Conservation (phyloP, 108 stramenopile genomes). For the Cyclotella distinguenda region DNA sequence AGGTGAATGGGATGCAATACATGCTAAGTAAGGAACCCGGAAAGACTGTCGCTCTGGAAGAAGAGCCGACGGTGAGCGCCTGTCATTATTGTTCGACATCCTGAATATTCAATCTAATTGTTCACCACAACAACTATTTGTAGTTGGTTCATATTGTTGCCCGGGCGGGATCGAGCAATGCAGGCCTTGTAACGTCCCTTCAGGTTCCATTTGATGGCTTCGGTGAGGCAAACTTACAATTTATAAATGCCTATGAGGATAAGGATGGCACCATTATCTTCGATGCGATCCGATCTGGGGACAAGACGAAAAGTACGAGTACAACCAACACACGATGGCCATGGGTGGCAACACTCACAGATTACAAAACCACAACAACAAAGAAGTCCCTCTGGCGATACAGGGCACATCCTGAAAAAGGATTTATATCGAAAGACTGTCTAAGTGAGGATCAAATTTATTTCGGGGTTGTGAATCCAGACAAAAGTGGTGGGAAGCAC, state of each 20-base stretch:
- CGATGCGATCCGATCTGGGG: conserved; percentile 76
- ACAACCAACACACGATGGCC: conserved; percentile 52
- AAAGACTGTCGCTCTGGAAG: conserved; percentile 47
- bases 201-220: conserved; percentile 70
- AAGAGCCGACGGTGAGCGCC: conserved; percentile 40
- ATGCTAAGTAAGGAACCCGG: conserved; percentile 78
- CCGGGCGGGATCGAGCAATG: conserved; percentile 46
- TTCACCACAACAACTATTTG: neutral
- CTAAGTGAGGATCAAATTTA: conserved; percentile 62
- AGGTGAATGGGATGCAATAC: conserved; percentile 74
- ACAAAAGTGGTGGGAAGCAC: conserved; percentile 60
- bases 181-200: conserved; percentile 42
- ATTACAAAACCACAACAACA: conserved; percentile 51
- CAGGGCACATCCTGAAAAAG: conserved; percentile 46
- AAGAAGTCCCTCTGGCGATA: conserved; percentile 75
- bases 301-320: conserved; percentile 9
- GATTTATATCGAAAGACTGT: conserved; percentile 57
- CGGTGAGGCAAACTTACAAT: conserved; percentile 69
- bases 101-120: too few species aligned
- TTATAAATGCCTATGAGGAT: conserved; percentile 80
- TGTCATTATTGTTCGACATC: neutral
- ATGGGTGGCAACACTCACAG: conserved; percentile 59
- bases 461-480: conserved; percentile 75
- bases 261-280: conserved; percentile 60
- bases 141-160: conserved; percentile 68